Base-by-base conservation (phyloP, 768 basidiomycete genomes). In the Fistulinella prunicolor region DNA sequence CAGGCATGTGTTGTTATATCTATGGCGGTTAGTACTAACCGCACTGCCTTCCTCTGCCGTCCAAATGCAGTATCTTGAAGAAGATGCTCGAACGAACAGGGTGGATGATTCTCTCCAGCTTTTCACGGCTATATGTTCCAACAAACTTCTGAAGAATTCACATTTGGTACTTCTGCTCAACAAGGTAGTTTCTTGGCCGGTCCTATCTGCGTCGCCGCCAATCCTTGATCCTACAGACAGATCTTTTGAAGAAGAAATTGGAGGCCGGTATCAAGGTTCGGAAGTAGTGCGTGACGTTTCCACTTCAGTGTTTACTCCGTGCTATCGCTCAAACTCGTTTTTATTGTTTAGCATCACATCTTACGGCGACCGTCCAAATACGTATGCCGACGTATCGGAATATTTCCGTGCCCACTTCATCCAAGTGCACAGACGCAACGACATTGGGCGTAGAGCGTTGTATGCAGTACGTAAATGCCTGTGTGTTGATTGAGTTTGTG, bases 361-460 rank as follows among this genome's bases (percentile, higher is more conserved):
- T 43, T 89, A 83, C 55, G 84, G 83, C 6, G 77, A 85, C 44
- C 77, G 88, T 20, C 74, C 83, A 26, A 89, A 91, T 55, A 79
- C 77, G 43, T 88, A 73, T 62, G 79, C 85, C 56, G 77, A 77
- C 17, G 89, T 84, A 14, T 77, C 87, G 30, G 78, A 82, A 42
- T 91, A 92, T 58, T 91, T 92, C 72, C 79, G 81, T n/a, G 78
- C 84, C n/a, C 89, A 91, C 63, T 92, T 92, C 60, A 69, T 82
- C 22, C 85, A 87, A 53, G 82, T 82, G 10, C 86, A 91, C 63
- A 76, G 78, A 58, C 76, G 79, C 54, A 82, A 83, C 51, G 85
- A 87, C 58, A 66, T 70, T 24, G 73, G 75, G 16, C 73, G 74
- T 47, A 76, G 87, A 37, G 75, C 75, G 40, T 70, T 89, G 16